These are phyloP conservation scores for Pyrenochaeta sp. DNA, from an alignment of 2,329 filamentous ascomycete species.

Conservation along the genomic window DNA sequence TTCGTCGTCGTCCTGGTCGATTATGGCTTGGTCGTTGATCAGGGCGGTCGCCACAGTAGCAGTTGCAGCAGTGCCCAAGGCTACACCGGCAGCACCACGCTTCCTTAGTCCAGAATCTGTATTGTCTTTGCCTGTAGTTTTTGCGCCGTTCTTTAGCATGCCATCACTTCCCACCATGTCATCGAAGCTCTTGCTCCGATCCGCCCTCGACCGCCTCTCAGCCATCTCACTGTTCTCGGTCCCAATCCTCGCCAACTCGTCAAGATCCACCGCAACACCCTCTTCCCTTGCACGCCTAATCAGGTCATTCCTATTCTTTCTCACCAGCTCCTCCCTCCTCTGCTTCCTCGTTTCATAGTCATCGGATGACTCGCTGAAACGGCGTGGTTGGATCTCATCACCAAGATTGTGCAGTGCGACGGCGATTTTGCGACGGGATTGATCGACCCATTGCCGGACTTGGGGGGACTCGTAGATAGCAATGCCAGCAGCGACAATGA, in stretches of 20 bases:
- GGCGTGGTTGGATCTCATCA: slow-evolving; percentile 62
- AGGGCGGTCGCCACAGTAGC: slow-evolving; percentile 53
- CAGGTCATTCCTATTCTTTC: slow-evolving; percentile 45
- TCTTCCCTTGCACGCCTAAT: slow-evolving; percentile 47
- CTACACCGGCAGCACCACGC: slow-evolving; percentile 47
- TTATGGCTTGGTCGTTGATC: slow-evolving; percentile 52
- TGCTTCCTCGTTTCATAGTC: slow-evolving; percentile 42
- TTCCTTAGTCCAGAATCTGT: slow-evolving; percentile 28
- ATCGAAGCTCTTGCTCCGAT: slow-evolving; percentile 47
- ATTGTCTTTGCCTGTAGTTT: slow-evolving; percentile 31
- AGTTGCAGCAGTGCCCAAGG: slow-evolving; percentile 47
- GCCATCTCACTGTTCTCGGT: slow-evolving; percentile 32
- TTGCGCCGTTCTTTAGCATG: slow-evolving; percentile 41
- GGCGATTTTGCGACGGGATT: slow-evolving; percentile 67
- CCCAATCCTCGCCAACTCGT: slow-evolving; percentile 48
- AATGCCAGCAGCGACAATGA: slow-evolving; percentile 68
- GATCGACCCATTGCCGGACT: slow-evolving; percentile 68
- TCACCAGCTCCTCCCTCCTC: slow-evolving; percentile 41
- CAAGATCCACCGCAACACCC: slow-evolving; percentile 51
- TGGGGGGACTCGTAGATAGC: slow-evolving; percentile 71
- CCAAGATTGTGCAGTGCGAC: slow-evolving; percentile 65
- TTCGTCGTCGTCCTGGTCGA: slow-evolving; percentile 48
- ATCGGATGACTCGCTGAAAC: slow-evolving; percentile 41
- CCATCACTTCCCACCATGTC: slow-evolving; percentile 51
- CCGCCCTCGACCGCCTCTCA: slow-evolving; percentile 23